Evolutionary conservation across 2,329 filamentous ascomycete species (phyloP), one percentile per base, ranked within the genome.

Genomic region (Colletotrichum sublineola): DNA sequence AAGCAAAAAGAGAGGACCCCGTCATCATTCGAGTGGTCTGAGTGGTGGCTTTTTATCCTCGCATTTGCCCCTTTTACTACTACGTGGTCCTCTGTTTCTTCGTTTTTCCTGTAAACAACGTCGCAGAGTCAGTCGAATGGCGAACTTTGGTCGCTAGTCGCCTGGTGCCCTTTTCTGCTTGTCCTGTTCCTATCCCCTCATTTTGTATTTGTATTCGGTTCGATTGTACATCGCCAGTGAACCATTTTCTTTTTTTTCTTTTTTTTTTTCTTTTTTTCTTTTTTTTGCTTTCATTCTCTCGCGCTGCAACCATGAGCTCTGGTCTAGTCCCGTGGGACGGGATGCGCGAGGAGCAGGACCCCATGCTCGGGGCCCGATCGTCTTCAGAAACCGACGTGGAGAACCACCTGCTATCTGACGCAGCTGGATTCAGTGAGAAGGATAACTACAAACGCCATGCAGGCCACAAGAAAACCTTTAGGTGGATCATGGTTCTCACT

Each of bases 311-410:
- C 46, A 72, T 72, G 69, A 69, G 40, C 56, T 46, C 69, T 40
- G 60, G 69, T 38, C 66, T 69, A 20, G 66, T 72, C 66, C 69
- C 69, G 69, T 66, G 69, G 69, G 69, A 72, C 69, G 69, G 69
- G 66, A 63, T 40, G 38, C 60, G 69, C 38, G 66, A 69, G 48
- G 62, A 64, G 66, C 66, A 72, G 53, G 60, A 69, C 53, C 66
- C 66, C 60, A 72, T 69, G 69, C 69, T 72, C n/a, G 60, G 60
- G 20, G 55, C n/a, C 60, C 46, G 66, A 31, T 69, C 66, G 18
- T 72, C 66, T 31, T 55, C 61, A 18, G 69, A 72, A 24, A 60
- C 66, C 40, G 69, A 72, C 55, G 44, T 72, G 24, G 69, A 72
- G 66, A 61, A 68, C 38, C 69, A 60, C 36, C 29, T 69, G 58